A percentile compares a stretch with the other conserved stretches of the same genome.
These are phyloP conservation scores for Chlamydomonas sp. DNA, from an alignment of 139 green algal species.

Conservation along the genomic window DNA sequence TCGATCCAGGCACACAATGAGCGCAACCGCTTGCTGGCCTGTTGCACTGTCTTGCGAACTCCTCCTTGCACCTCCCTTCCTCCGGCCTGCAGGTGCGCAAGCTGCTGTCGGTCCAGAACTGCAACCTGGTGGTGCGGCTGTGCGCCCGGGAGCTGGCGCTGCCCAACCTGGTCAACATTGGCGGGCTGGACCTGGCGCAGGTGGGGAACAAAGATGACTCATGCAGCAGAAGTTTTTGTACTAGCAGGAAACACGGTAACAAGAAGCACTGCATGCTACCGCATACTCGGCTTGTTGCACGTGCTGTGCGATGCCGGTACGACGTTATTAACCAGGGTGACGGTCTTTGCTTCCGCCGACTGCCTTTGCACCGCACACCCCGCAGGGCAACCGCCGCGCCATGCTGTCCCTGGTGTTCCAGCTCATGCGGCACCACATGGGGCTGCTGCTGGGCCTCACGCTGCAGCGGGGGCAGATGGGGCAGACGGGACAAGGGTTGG, in stretches of 20 bases:
- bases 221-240: too few relatives aligned
- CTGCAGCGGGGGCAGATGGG: background rate
- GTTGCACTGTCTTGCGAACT: background rate
- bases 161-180: conserved; percentile 57
- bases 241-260: too few relatives aligned
- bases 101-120: conserved; percentile 62
- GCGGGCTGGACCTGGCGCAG: conserved; percentile 56
- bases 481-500: background rate
- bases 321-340: background rate
- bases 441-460: conserved; percentile 28
- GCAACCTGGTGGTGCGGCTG: conserved; percentile 51
- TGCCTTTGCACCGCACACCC: too few relatives aligned
- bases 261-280: too few relatives aligned
- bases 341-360: background rate
- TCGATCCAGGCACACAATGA: too few relatives aligned
- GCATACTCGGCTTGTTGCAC: too few relatives aligned
- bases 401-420: conserved; percentile 55
- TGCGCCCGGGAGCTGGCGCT: conserved; percentile 37
- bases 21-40: background rate
- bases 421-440: conserved; percentile 51
- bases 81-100: conserved; percentile 10
- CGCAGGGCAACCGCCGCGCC: conserved; percentile 52
- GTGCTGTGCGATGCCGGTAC: background rate
- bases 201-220: background rate
- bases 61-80: background rate